phyloP scores from a whole-genome alignment of 805 yeast species.

The Vanderwaltozyma polyspora region DNA sequence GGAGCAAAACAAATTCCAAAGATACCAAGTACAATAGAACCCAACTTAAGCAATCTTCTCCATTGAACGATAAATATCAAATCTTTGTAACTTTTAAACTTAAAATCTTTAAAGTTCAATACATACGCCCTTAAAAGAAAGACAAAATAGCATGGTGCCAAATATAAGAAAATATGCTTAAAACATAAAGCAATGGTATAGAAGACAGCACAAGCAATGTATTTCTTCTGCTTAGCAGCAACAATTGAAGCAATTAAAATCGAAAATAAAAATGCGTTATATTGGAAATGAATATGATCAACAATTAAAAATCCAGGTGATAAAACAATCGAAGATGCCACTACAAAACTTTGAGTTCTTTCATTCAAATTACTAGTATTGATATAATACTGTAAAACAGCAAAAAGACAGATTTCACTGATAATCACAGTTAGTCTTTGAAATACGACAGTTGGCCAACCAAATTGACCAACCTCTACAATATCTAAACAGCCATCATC shows the following conservation, averaged over 20 bases:
- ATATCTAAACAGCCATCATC: slow-evolving; percentile 72
- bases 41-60: slow-evolving; percentile 51
- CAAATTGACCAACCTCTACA: slow-evolving; percentile 53
- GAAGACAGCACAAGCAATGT: slow-evolving; percentile 51
- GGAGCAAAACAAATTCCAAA: slow-evolving; percentile 70
- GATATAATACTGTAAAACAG: slow-evolving; percentile 62
- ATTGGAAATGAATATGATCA: slow-evolving; percentile 95
- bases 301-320: slow-evolving; percentile 86
- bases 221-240: slow-evolving; percentile 48
- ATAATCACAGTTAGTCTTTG: slow-evolving; percentile 73
- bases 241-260: slow-evolving; percentile 63
- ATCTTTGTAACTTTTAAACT: slow-evolving; percentile 25
- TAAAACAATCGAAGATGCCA: slow-evolving; percentile 69
- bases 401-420: slow-evolving; percentile 62
- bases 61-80: slow-evolving; percentile 36
- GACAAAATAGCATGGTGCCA: slow-evolving; percentile 89
- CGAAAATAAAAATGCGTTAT: slow-evolving; percentile 89
- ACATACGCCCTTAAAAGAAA: slow-evolving; percentile 66
- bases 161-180: slow-evolving; percentile 84
- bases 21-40: slow-evolving; percentile 47
- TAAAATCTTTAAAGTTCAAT: slow-evolving; percentile 32
- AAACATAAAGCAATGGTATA: slow-evolving; percentile 78
- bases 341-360: slow-evolving; percentile 45
- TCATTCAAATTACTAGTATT: slow-evolving; percentile 33
- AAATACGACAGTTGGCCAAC: slow-evolving; percentile 68